These are phyloP conservation scores for Corylus americana DNA, from an alignment of 306 rosid species.

Conservation along the genomic window DNA sequence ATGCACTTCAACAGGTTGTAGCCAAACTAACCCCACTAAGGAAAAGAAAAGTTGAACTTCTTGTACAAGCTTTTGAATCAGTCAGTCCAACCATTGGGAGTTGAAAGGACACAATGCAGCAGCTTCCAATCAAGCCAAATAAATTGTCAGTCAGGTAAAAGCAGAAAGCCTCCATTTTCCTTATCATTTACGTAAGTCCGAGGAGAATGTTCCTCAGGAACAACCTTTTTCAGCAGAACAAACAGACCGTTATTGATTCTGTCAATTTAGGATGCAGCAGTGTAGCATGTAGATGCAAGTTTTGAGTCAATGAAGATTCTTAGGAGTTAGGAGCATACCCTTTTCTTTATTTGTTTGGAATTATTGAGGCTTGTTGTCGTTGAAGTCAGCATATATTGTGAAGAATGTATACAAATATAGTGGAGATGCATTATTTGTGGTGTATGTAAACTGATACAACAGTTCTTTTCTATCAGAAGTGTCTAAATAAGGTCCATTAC, in stretches of 20 bases:
- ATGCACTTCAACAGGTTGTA: conserved; percentile 83
- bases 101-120: conserved; percentile 29
- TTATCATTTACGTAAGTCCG: background rate
- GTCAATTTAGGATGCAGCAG: conserved; percentile 14
- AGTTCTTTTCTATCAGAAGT: too few relatives aligned
- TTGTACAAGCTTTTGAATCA: conserved; percentile 94
- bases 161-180: conserved; percentile 4
- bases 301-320: conserved; percentile 4
- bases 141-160: conserved; percentile 35
- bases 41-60: conserved; percentile 79
- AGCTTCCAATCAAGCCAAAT: conserved; percentile 23
- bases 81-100: conserved; percentile 59
- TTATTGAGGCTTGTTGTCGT: background rate
- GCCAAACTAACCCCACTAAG: conserved; percentile 79
- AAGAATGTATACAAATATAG: background rate
- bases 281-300: conserved; percentile 11
- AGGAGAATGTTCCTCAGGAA: conserved; percentile 8
- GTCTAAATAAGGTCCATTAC: too few relatives aligned
- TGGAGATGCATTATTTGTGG: background rate
- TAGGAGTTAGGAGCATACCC: background rate
- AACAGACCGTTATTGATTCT: conserved; percentile 1
- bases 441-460: background rate
- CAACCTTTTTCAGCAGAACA: background rate
- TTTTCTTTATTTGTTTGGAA: background rate
- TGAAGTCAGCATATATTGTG: background rate